Evolutionary conservation across 805 yeast species (phyloP), one percentile per base, ranked within the genome.

Genomic region (Yarrowia sp.): DNA sequence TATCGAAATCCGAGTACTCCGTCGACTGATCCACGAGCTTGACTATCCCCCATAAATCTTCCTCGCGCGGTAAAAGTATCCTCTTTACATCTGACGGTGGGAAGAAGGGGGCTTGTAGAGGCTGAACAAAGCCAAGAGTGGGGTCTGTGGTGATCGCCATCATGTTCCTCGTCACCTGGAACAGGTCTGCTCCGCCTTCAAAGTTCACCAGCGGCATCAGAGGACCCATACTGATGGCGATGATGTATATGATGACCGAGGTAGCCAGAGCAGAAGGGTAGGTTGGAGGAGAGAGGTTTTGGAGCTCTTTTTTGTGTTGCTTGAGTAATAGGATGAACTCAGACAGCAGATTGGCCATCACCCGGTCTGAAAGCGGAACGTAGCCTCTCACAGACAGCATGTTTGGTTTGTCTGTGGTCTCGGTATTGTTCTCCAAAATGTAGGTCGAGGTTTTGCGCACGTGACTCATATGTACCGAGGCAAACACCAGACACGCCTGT

Each of bases 161-260:
- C 19, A 49, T n/a, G 38, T 49, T 49, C 32, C 53, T 14, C 10
- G 53, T 49, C 53, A 49, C 53, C 40, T 49, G 53, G 14, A 49
- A 49, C 22, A 49, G 15, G 15, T 49, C 53, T 10, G 53, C 53
- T 1, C 53, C 53, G 2, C 53, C 53, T 2, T 49, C 53, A n/a
- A 49, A 49, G 7, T 49, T 49, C 19, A 49, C 53, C 14, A 49
- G 19, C 11, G 53, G 53, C 19, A 49, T 49, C 12, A 49, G 40
- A 32, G 53, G 53, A 3, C 53, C 53, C 38, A 49, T 12, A 49
- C 40, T 32, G 40, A 49, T 32, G 53, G 53, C 53, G 7, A 49
- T n/a, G 9, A 32, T 49, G 53, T 49, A 49, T 0, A 49, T 15
- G 19, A 49, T 49, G 53, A 49, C 53, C 7, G 53, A 49, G 15